These are phyloP conservation scores for Erysimum cheiri DNA, from an alignment of 441 rosid genomes.

Conservation along the genomic window DNA sequence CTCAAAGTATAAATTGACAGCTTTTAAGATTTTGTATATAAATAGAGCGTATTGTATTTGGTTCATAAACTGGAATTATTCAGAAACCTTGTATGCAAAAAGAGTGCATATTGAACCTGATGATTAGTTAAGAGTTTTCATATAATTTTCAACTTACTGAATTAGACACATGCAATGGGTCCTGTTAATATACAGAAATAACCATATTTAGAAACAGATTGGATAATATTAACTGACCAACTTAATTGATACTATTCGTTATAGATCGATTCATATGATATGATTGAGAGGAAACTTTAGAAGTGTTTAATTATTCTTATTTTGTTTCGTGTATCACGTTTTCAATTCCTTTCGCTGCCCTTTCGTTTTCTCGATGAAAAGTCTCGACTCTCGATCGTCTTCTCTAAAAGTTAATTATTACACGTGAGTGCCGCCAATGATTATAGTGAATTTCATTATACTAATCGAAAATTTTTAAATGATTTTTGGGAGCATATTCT, in stretches of 20 bases:
- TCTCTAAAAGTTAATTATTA: not conserved
- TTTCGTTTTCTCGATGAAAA: constrained; percentile 17
- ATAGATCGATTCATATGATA: constrained; percentile 2
- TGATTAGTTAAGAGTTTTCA: not conserved
- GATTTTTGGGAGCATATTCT: constrained; percentile 1
- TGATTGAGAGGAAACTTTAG: not conserved
- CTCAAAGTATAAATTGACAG: not conserved
- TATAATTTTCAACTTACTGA: not conserved
- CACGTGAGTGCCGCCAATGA: constrained; percentile 26
- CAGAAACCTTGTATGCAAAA: not conserved
- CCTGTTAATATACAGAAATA: no score
- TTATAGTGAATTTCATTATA: not conserved
- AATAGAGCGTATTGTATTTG: not conserved
- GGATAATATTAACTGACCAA: not conserved
- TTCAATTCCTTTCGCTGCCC: not conserved
- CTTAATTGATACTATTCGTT: not conserved
- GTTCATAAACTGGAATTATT: not conserved
- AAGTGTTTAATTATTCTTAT: constrained; percentile 5
- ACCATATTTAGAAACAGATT: not conserved
- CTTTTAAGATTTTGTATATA: not conserved
- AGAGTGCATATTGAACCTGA: no score
- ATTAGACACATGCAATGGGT: not conserved
- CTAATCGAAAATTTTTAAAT: not conserved
- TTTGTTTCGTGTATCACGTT: constrained; percentile 12
- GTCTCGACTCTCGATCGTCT: constrained; percentile 20